These are phyloP conservation scores for Strobilomyces dryophilus DNA, from an alignment of 768 basidiomycete genomes.

Conservation along the genomic window DNA sequence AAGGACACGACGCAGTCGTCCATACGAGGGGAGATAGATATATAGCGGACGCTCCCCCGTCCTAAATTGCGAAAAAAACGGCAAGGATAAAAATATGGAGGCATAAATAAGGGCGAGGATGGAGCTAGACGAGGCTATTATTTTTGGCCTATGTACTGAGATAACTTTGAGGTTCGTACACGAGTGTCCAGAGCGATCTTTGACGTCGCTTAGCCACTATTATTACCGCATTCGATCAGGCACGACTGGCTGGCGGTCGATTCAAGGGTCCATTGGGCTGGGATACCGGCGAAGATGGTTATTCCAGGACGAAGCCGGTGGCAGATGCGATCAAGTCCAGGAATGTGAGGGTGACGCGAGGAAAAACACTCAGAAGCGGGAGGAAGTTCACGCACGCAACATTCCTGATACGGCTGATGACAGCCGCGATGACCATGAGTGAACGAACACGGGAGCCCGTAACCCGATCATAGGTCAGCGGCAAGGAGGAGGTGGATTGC, in stretches of 20 bases:
- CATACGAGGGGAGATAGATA: not conserved
- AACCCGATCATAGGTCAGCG: conserved; percentile 12
- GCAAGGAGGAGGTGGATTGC: not conserved
- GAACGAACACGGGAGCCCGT: conserved; percentile 18
- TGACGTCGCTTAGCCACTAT: conserved; percentile 26
- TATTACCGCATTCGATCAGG: conserved; percentile 25
- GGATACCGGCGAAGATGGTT: conserved; percentile 16
- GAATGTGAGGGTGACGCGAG: conserved; percentile 4
- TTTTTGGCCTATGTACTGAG: conserved; percentile 26
- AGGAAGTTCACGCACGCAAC: not conserved
- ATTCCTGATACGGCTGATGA: conserved; percentile 15
- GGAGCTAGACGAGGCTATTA: conserved; percentile 22
- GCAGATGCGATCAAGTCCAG: not conserved
- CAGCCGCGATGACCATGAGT: conserved; percentile 1
- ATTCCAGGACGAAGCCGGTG: not conserved
- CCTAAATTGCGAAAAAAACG: not conserved
- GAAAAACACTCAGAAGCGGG: not conserved
- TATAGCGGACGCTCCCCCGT: not conserved
- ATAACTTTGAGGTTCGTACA: conserved; percentile 23
- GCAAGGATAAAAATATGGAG: conserved; percentile 21
- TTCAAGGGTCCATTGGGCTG: conserved; percentile 7
- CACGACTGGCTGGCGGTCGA: conserved; percentile 8
- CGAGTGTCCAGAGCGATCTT: conserved; percentile 11
- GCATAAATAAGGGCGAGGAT: conserved; percentile 19
- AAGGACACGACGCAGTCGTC: not conserved